A percentile compares a stretch with the other conserved stretches of the same genome.
Conservation (phyloP, 306 rosid genomes). For the Calophaca sinica region DNA sequence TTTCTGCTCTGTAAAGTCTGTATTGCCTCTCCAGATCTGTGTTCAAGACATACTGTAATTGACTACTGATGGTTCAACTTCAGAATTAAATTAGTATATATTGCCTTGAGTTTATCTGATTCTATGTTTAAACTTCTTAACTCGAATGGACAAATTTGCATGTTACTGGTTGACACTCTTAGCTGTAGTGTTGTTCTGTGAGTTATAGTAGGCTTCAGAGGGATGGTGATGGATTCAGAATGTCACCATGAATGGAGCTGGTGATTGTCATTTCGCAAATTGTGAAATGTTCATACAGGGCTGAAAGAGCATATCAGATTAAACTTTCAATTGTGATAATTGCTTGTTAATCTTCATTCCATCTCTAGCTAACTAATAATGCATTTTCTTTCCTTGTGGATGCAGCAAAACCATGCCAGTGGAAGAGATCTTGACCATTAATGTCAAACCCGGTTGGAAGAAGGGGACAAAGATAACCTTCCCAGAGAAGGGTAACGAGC, state of each 20-base stretch:
- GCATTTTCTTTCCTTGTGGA: background rate
- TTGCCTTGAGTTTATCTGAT: background rate
- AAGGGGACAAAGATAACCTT: slow-evolving; percentile 76
- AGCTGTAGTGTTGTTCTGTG: background rate
- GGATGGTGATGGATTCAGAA: background rate
- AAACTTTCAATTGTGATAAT: too few species aligned
- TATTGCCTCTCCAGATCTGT: background rate
- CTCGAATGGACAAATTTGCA: background rate
- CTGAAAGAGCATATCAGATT: too few species aligned
- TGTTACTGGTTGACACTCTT: background rate
- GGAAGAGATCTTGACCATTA: slow-evolving; percentile 68
- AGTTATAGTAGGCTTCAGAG: background rate
- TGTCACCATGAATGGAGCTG: too few species aligned
- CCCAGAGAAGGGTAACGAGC: slow-evolving; percentile 69
- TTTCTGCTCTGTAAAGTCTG: background rate
- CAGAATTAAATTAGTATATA: background rate
- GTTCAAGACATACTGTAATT: background rate
- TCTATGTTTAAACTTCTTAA: background rate
- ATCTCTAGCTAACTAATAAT: background rate
- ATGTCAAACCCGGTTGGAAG: slow-evolving; percentile 73
- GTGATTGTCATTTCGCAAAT: too few species aligned
- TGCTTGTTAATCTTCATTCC: background rate
- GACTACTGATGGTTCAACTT: background rate
- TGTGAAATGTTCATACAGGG: too few species aligned
- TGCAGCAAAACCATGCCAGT: slow-evolving; percentile 57